Evolutionary conservation across 345 rosid genomes (phyloP), one percentile per base, ranked within the genome.

Genomic region (Orychophragmus violaceus): DNA sequence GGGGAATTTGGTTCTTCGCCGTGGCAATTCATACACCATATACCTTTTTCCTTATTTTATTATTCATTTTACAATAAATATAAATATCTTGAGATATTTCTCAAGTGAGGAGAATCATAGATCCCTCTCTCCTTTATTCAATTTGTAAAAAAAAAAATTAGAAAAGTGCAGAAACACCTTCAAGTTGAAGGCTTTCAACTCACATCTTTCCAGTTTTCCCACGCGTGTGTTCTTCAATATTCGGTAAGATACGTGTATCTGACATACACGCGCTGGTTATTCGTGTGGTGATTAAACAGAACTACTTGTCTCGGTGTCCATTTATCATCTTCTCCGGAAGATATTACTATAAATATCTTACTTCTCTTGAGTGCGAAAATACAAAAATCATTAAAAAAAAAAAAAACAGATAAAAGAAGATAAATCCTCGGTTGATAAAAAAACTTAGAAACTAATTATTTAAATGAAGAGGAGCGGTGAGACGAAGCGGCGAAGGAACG

Each of bases 31-130:
- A 5, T 72, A 30, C 5, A 49, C 76, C 76, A 64, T 58, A 57
- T 6, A 54, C 69, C 58, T 56, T 55, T 69, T 49, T 10, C 21
- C 5, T 1, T 19, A 35, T 21, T 60, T 59, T 60, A 37, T 39
- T 50, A 30, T 23, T 22, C 25, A 32, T 8, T 30, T 9, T 50
- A 18, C 8, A 62, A 46, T 16, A n/a, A 36, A n/a, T n/a, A n/a
- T n/a, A 58, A 72, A 72, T 72, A 72, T 72, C 76, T 65, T 18
- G 0, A 73, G 77, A 66, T 73, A 66, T 73, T 73, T 72, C 7
- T 58, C 7, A 44, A 39, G 0, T 18, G 8, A 36, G 6, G 22
- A 61, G 48, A 52, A 45, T 71, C 64, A 45, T 2, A 72, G 53
- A 72, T 65, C 71, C 71, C 71, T 72, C 71, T 30, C 66, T 10